These are phyloP conservation scores for Bromus sterilis DNA, from an alignment of 176 grass and related monocot genomes.

Conservation along the genomic window DNA sequence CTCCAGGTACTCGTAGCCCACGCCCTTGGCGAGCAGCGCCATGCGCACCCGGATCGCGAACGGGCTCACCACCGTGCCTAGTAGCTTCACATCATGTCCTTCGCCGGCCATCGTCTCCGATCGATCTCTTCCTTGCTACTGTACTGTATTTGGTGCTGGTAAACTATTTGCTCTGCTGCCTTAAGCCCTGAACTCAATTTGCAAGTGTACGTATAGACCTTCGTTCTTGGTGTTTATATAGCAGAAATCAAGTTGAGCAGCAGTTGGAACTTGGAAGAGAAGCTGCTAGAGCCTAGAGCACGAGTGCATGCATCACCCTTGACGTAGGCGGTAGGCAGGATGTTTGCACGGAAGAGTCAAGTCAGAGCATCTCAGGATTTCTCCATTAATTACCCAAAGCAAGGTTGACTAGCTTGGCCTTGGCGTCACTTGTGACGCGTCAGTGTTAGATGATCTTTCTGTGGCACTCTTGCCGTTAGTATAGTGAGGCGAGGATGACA, in stretches of 20 bases:
- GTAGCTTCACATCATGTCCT: conserved; percentile 16
- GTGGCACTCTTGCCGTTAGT: too few relatives aligned
- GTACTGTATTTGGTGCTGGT: background rate
- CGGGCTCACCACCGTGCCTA: conserved; percentile 19
- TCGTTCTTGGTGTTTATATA: background rate
- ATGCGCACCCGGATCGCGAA: conserved; percentile 26
- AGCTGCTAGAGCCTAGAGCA: background rate
- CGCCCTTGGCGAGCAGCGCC: conserved; percentile 41
- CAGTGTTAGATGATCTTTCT: too few relatives aligned
- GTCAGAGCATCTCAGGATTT: too few relatives aligned
- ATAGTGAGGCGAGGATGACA: too few relatives aligned
- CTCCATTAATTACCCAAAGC: too few relatives aligned
- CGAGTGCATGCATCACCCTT: background rate
- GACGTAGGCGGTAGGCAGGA: background rate
- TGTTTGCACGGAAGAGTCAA: too few relatives aligned
- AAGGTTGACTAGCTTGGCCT: too few relatives aligned
- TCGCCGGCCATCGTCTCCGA: background rate
- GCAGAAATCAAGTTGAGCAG: background rate
- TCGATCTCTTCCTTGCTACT: background rate
- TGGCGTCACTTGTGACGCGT: too few relatives aligned
- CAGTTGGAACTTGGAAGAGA: background rate
- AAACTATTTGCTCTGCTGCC: background rate
- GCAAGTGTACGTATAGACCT: too few relatives aligned
- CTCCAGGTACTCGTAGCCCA: conserved; percentile 25
- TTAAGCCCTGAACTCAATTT: too few relatives aligned